Percentiles rank a stretch among this genome's conserved stretches.
Evolutionary conservation across 352 stramenopile genomes (phyloP).

Genomic region (Chrysophaeum taylorii): DNA sequence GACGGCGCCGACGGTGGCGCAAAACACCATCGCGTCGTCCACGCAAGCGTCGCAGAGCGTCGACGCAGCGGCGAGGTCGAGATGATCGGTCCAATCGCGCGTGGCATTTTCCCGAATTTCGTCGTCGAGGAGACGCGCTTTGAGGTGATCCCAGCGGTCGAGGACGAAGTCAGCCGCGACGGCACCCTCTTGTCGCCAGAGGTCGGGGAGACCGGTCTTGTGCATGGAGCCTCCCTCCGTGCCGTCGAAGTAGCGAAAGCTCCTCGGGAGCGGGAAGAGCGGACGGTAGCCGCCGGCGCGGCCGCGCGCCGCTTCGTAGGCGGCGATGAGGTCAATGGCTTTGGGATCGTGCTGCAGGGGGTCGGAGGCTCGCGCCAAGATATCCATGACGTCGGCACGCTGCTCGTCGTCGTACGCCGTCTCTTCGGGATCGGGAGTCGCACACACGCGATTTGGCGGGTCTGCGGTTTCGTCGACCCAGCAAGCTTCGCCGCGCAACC

Average conservation of each 20-base stretch:
- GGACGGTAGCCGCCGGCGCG: slow-evolving; percentile 6
- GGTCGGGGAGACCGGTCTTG: not conserved
- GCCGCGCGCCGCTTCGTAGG: not conserved
- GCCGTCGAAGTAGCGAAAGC: not conserved
- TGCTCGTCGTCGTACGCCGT: not conserved
- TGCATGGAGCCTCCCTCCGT: not conserved
- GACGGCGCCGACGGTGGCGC: not conserved
- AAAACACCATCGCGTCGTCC: not conserved
- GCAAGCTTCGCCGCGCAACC: not conserved
- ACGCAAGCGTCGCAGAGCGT: not conserved
- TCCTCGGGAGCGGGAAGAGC: not conserved
- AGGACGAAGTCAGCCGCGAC: not conserved
- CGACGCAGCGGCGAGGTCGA: not conserved
- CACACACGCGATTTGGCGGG: not conserved
- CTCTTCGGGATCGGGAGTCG: not conserved
- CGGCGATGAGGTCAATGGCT: not conserved
- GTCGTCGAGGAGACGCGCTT: too few relatives aligned
- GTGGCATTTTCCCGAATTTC: too few relatives aligned
- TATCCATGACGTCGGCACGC: not conserved
- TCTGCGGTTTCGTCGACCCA: not conserved
- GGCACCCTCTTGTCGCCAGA: not conserved
- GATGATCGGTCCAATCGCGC: too few relatives aligned
- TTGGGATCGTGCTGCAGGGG: not conserved
- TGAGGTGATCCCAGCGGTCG: slow-evolving; percentile 8
- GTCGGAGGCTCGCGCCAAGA: not conserved